A percentile compares a stretch with the other conserved stretches of the same genome.
phyloP scores from a whole-genome alignment of 192 early-diverging fungal genomes.

The Helicostylum pulchrum region DNA sequence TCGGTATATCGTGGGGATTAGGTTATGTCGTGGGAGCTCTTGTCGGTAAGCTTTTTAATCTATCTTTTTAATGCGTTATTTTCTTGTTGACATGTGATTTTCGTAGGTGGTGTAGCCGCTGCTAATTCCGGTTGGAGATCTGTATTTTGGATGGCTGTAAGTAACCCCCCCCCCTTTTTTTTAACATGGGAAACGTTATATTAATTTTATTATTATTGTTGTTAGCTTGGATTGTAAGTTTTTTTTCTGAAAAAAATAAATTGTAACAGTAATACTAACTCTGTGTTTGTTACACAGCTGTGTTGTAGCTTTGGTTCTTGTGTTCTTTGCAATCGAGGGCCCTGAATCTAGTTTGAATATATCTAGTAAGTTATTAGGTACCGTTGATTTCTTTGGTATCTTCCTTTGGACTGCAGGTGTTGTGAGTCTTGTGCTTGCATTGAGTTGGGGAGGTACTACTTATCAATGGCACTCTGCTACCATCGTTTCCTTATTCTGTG shows the following conservation, averaged over 20 bases:
- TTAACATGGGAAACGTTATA: background rate
- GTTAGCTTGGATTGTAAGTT: conserved; percentile 51
- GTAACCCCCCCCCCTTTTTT: conserved; percentile 11
- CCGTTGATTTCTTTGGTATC: conserved; percentile 51
- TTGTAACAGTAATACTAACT: background rate
- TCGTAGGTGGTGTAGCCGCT: conserved; percentile 44
- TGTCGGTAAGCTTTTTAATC: conserved; percentile 20
- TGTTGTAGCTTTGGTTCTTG: conserved; percentile 35
- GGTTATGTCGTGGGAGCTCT: conserved; percentile 33
- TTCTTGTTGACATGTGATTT: background rate
- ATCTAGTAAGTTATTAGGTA: conserved; percentile 27
- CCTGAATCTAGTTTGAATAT: conserved; percentile 7
- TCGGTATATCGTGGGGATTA: conserved; percentile 30
- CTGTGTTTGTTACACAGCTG: conserved; percentile 18
- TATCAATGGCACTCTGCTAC: conserved; percentile 34
- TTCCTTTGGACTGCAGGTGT: conserved; percentile 39
- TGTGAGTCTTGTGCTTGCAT: conserved; percentile 47
- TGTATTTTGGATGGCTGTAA: conserved; percentile 33
- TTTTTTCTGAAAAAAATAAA: conserved; percentile 19
- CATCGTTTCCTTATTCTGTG: conserved; percentile 24
- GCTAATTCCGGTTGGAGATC: conserved; percentile 28
- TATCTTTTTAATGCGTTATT: background rate
- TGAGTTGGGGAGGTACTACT: conserved; percentile 56
- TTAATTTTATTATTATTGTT: no score
- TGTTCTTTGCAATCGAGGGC: conserved; percentile 34